These are phyloP conservation scores for Dictyostelium capitatum DNA, from an alignment of 78 protist genomes.

Conservation along the genomic window DNA sequence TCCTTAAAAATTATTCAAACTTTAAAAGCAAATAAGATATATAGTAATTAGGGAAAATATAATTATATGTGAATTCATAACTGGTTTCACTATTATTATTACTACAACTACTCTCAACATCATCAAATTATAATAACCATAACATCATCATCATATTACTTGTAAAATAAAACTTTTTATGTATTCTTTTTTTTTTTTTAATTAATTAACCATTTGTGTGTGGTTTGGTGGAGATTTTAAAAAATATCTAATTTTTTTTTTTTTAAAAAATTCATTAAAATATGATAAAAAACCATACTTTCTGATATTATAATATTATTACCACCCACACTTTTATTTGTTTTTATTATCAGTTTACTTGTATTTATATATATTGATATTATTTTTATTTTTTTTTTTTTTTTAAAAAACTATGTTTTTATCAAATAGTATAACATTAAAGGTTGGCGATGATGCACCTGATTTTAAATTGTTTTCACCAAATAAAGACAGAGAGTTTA, in stretches of 20 bases:
- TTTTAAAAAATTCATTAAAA: too few relatives aligned
- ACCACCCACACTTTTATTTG: not conserved
- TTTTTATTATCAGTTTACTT: not conserved
- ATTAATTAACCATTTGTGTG: too few relatives aligned
- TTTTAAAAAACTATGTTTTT: not conserved
- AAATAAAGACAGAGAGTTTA: conserved; percentile 9
- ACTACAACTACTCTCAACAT: not conserved
- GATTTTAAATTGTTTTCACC: not conserved
- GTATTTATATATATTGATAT: not conserved
- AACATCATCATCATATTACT: too few relatives aligned
- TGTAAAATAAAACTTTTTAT: too few relatives aligned
- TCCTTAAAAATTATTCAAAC: conserved; percentile 33
- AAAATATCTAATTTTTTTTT: too few relatives aligned
- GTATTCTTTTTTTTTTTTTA: too few relatives aligned
- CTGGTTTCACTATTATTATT: too few relatives aligned
- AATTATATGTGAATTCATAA: too few relatives aligned
- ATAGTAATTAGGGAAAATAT: not conserved
- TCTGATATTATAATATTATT: not conserved
- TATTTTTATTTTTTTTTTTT: not conserved
- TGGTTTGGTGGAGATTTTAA: too few relatives aligned
- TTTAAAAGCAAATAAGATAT: not conserved
- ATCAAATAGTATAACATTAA: not conserved
- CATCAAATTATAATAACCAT: not conserved
- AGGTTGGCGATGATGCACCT: conserved; percentile 64
- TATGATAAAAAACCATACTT: too few relatives aligned